These are phyloP conservation scores for Verticillium zaregamsianum DNA, from an alignment of 2,329 filamentous ascomycete genomes.

Conservation along the genomic window DNA sequence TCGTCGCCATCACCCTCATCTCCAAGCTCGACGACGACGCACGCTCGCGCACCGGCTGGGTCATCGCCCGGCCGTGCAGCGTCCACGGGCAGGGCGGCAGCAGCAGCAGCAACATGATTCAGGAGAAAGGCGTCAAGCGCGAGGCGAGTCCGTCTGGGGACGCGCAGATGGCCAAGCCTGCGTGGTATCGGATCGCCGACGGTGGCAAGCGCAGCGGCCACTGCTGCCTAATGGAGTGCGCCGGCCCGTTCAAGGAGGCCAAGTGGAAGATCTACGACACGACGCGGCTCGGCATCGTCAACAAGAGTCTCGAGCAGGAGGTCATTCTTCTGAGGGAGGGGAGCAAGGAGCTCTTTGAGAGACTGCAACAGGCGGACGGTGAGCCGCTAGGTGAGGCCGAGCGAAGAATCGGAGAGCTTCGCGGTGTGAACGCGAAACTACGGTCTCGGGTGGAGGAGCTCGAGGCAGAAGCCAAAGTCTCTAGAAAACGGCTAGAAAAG, in stretches of 20 bases:
- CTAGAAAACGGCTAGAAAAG: background rate
- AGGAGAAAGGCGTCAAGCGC: background rate
- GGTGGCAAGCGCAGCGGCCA: conserved; percentile 1
- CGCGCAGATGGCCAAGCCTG: background rate
- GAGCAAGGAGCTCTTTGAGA: background rate
- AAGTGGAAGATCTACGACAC: conserved; percentile 3
- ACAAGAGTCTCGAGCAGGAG: conserved; percentile 6
- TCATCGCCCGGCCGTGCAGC: background rate
- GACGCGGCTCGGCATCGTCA: background rate
- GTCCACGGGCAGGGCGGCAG: background rate
- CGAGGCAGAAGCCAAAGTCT: background rate
- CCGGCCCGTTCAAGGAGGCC: background rate
- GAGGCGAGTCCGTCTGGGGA: background rate
- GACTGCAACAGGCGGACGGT: background rate
- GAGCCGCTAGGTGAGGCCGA: background rate
- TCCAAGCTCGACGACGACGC: background rate
- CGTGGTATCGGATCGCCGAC: conserved; percentile 1
- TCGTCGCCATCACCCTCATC: conserved; percentile 4
- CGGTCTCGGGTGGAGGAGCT: background rate
- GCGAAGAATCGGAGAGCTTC: background rate
- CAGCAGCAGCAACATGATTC: background rate
- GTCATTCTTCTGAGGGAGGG: background rate
- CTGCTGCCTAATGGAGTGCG: conserved; percentile 8
- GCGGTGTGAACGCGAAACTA: background rate
- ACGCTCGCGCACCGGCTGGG: background rate